phyloP scores from a whole-genome alignment of 805 yeast species.

The Saccharomycopsis synnaedendra region DNA sequence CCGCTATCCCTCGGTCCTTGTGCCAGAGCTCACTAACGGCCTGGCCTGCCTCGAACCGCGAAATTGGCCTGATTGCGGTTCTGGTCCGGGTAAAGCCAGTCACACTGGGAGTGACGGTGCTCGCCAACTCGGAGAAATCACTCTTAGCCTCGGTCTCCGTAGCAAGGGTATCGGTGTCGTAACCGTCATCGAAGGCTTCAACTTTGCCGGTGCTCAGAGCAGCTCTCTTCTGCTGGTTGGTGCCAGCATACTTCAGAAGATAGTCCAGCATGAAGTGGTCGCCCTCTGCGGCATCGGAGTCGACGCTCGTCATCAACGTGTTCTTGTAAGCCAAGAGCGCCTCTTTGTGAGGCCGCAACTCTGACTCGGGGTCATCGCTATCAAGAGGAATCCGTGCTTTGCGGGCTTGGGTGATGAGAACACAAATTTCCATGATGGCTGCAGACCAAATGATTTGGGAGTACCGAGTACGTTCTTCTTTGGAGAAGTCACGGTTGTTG shows the following conservation, averaged over 20 bases:
- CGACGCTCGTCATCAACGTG: conserved; percentile 43
- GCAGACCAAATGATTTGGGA: conserved; percentile 89
- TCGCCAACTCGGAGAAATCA: neutral
- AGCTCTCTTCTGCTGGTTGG: conserved; percentile 39
- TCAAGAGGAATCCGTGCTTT: conserved; percentile 51
- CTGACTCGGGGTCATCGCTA: conserved; percentile 45
- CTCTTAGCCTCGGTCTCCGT: conserved; percentile 3
- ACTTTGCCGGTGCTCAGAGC: conserved; percentile 45
- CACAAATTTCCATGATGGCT: conserved; percentile 74
- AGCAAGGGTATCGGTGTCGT: conserved; percentile 13
- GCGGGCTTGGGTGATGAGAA: conserved; percentile 64
- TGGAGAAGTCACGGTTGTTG: conserved; percentile 77
- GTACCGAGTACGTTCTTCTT: conserved; percentile 70
- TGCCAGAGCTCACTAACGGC: conserved; percentile 66
- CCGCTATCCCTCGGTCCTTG: conserved; percentile 53
- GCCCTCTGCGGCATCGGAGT: conserved; percentile 59
- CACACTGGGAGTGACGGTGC: neutral
- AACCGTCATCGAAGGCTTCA: conserved; percentile 21
- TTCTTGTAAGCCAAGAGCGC: conserved; percentile 37
- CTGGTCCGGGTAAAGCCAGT: conserved; percentile 5
- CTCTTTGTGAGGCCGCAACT: conserved; percentile 36
- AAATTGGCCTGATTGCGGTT: conserved; percentile 13
- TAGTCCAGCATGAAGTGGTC: conserved; percentile 50
- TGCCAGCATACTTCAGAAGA: conserved; percentile 48
- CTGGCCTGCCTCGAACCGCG: conserved; percentile 49